Evolutionary conservation across 2,329 filamentous ascomycete species (phyloP).

Genomic region (Trichoderma arundinaceum): DNA sequence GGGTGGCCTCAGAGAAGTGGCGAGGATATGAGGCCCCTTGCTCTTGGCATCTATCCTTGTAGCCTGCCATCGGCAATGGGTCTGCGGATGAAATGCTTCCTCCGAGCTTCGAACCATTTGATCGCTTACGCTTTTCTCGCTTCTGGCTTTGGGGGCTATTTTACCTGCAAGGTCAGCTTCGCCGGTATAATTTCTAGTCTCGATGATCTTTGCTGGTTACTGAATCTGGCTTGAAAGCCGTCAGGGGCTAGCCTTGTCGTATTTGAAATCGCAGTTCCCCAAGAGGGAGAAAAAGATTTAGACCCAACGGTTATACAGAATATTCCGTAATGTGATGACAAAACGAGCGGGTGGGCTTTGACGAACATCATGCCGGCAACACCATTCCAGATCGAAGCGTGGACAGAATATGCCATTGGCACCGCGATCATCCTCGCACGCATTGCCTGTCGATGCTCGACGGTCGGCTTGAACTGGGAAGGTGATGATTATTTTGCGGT

Average conservation of each 20-base stretch:
- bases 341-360: not conserved
- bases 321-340: not conserved
- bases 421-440: slow-evolving; percentile 46
- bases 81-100: rapidly evolving
- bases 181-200: not conserved
- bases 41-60: not conserved
- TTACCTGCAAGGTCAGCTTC: not conserved
- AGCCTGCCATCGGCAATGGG: not conserved
- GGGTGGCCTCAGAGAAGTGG: too few species aligned
- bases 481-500: slow-evolving; percentile 52
- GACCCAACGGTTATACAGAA: not conserved
- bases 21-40: not conserved
- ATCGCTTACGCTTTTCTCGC: not conserved
- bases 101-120: not conserved
- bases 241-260: not conserved
- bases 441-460: slow-evolving; percentile 47
- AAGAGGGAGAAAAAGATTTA: too few species aligned
- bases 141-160: too few species aligned
- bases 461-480: slow-evolving; percentile 49
- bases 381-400: slow-evolving; percentile 52
- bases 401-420: slow-evolving; percentile 52
- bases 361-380: slow-evolving; percentile 40
- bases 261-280: not conserved
- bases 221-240: not conserved
- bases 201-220: not conserved